Percentiles rank a stretch among this genome's conserved stretches.
Evolutionary conservation across 768 basidiomycete species (phyloP).

Genomic region (Astraeus odoratus): DNA sequence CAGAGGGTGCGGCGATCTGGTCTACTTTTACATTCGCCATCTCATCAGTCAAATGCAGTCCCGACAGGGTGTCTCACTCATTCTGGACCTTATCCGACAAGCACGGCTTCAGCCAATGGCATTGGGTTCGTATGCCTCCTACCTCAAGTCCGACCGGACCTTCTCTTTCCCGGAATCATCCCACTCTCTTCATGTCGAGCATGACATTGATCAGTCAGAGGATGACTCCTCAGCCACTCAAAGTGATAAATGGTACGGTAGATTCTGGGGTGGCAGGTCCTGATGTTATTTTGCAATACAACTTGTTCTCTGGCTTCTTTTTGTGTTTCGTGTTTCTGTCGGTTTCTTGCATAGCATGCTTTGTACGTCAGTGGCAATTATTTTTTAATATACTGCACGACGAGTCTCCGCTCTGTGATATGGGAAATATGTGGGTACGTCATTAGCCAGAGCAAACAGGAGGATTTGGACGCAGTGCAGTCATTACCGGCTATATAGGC

Average conservation of each 20-base stretch:
- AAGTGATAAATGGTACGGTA: conserved; percentile 20
- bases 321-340: conserved; percentile 8
- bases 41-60: conserved; percentile 40
- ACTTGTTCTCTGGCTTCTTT: conserved; percentile 3
- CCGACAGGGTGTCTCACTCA: conserved; percentile 80
- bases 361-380: conserved; percentile 28
- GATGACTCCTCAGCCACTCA: conserved; percentile 5
- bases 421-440: background rate
- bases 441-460: too few species aligned
- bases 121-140: conserved; percentile 32
- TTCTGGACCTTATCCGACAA: conserved; percentile 72
- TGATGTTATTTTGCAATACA: conserved; percentile 1
- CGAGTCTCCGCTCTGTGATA: conserved; percentile 1
- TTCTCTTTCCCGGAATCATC: conserved; percentile 19
- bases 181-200: conserved; percentile 8
- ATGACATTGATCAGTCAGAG: conserved; percentile 14
- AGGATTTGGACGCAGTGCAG: too few species aligned
- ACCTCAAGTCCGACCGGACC: conserved; percentile 27
- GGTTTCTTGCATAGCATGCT: conserved; percentile 9
- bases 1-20: conserved; percentile 55
- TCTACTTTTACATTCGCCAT: conserved; percentile 3
- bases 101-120: conserved; percentile 55
- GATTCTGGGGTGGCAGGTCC: conserved; percentile 18
- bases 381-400: conserved; percentile 17
- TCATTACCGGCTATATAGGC: too few species aligned